Percentiles rank a stretch among this genome's conserved stretches.
Conservation (phyloP, 495 filamentous ascomycete species). For the Symbiotaphrina buchneri region DNA sequence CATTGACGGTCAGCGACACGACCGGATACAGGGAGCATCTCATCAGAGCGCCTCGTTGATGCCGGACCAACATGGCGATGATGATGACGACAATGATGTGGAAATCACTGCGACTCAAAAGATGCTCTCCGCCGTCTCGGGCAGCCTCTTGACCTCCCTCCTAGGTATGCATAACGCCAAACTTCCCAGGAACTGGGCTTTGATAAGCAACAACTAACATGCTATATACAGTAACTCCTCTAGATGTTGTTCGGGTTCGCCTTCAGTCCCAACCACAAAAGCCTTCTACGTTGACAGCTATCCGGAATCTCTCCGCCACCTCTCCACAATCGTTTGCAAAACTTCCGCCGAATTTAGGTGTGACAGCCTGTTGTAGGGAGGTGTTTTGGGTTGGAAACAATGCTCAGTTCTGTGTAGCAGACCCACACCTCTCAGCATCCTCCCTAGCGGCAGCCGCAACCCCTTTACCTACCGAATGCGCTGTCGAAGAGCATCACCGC, state of each 20-base stretch:
- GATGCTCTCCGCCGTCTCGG: slow-evolving; percentile 83
- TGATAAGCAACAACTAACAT: slow-evolving; percentile 7
- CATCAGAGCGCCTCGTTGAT: no score
- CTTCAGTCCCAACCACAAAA: slow-evolving; percentile 57
- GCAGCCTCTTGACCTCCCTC: slow-evolving; percentile 73
- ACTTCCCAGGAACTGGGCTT: no score
- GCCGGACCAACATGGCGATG: no score
- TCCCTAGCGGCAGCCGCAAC: slow-evolving; percentile 11
- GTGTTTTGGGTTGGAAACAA: slow-evolving; percentile 91
- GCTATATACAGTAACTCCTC: slow-evolving; percentile 50
- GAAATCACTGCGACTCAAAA: slow-evolving; percentile 64
- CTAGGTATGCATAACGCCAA: slow-evolving; percentile 37
- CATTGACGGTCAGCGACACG: slow-evolving; percentile 13
- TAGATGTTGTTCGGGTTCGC: slow-evolving; percentile 91
- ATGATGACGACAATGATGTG: slow-evolving; percentile 17
- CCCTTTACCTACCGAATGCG: slow-evolving; percentile 44
- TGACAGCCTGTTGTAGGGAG: slow-evolving; percentile 88
- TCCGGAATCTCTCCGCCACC: slow-evolving; percentile 9
- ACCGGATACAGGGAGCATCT: slow-evolving; percentile 13
- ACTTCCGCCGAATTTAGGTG: slow-evolving; percentile 55
- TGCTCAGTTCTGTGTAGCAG: slow-evolving; percentile 55
- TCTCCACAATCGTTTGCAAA: slow-evolving; percentile 29
- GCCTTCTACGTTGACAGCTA: slow-evolving; percentile 15
- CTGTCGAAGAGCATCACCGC: slow-evolving; percentile 64
- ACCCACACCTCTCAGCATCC: slow-evolving; percentile 10